Percentiles rank a stretch among this genome's conserved stretches.
Conservation (phyloP, 208 protist genomes). For the Crithidia fasciculata region DNA sequence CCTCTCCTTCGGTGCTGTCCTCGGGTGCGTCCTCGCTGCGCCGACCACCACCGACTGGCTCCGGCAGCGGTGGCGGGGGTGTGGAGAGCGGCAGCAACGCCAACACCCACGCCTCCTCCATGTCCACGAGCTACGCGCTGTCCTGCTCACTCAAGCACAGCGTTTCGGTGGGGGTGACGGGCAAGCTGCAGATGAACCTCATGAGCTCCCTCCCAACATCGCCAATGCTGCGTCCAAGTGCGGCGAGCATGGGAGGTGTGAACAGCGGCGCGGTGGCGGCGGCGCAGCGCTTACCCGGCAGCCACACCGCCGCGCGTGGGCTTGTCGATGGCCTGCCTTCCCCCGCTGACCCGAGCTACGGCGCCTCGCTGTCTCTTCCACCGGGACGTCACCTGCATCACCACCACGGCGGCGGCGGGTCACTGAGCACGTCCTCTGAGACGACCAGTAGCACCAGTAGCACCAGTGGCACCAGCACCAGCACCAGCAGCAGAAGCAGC, state of each 20-base stretch:
- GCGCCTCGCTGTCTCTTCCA: neutral
- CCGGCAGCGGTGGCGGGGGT: neutral
- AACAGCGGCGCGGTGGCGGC: neutral
- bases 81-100: constrained; percentile 3
- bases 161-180: constrained; percentile 22
- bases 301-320: neutral
- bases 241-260: neutral
- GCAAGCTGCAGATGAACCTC: constrained; percentile 39
- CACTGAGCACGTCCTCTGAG: neutral
- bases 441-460: constrained; percentile 11
- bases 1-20: constrained; percentile 8
- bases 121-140: constrained; percentile 14
- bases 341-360: neutral
- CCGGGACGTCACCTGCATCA: neutral
- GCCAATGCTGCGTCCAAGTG: neutral
- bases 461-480: constrained; percentile 7
- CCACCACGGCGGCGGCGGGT: neutral
- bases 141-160: constrained; percentile 35
- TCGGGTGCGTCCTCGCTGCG: constrained; percentile 26
- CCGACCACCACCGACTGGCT: constrained; percentile 14
- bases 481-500: constrained; percentile 10
- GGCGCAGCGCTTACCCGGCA: constrained; percentile 5
- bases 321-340: constrained; percentile 6
- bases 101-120: constrained; percentile 17
- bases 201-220: constrained; percentile 23